phyloP scores from a whole-genome alignment of 306 rosid species.

The Cajanus cajan region DNA sequence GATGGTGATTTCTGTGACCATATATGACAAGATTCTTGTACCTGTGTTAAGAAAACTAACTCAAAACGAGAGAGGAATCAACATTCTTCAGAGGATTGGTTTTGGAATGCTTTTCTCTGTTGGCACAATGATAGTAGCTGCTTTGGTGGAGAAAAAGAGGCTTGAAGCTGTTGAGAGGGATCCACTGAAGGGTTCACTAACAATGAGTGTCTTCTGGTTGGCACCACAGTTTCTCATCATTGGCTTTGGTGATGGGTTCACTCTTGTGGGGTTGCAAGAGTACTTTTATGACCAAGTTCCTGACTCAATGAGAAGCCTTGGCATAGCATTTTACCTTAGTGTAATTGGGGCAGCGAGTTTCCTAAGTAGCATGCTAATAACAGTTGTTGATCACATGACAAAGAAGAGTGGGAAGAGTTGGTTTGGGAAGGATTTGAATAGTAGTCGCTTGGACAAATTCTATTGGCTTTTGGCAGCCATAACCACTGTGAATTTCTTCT shows the following conservation, averaged over 20 bases:
- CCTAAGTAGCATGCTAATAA: slow-evolving; percentile 70
- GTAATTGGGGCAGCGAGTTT: slow-evolving; percentile 79
- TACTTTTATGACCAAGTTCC: slow-evolving; percentile 92
- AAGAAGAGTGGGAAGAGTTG: slow-evolving; percentile 58
- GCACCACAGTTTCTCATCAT: slow-evolving; percentile 75
- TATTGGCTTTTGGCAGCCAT: slow-evolving; percentile 74
- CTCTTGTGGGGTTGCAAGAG: slow-evolving; percentile 85
- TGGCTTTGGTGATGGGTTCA: slow-evolving; percentile 88
- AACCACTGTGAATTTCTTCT: slow-evolving; percentile 45
- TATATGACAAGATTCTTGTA: slow-evolving; percentile 74
- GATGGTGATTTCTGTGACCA: slow-evolving; percentile 65
- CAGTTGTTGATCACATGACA: slow-evolving; percentile 55
- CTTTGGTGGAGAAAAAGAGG: slow-evolving; percentile 62
- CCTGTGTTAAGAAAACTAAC: slow-evolving; percentile 58
- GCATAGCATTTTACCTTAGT: slow-evolving; percentile 76
- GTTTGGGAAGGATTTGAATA: slow-evolving; percentile 79
- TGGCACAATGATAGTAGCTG: slow-evolving; percentile 61
- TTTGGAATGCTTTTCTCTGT: slow-evolving; percentile 74
- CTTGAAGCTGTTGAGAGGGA: slow-evolving; percentile 37
- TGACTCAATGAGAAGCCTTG: slow-evolving; percentile 90
- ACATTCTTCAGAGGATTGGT: slow-evolving; percentile 83
- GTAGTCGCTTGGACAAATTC: slow-evolving; percentile 80
- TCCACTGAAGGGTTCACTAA: slow-evolving; percentile 34
- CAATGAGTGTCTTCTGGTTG: slow-evolving; percentile 83
- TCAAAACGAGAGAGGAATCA: slow-evolving; percentile 83